A percentile compares a stretch with the other conserved stretches of the same genome.
phyloP scores from a whole-genome alignment of 2,329 filamentous ascomycete genomes.

The Claviceps pusilla region DNA sequence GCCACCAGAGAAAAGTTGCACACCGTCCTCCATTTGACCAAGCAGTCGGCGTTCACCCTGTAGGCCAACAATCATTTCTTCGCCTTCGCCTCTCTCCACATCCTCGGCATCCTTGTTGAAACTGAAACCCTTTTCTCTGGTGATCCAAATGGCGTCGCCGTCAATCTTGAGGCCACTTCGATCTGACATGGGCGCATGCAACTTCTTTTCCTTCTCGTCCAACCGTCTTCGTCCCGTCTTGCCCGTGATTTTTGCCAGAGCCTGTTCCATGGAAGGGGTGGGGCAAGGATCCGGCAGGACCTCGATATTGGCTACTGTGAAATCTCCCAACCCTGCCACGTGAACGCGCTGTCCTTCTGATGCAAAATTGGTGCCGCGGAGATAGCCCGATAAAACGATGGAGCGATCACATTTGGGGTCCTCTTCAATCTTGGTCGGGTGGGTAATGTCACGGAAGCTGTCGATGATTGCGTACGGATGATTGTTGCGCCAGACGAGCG shows the following conservation, averaged over 20 bases:
- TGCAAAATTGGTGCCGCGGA: constrained; percentile 87
- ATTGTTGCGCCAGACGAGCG: constrained; percentile 90
- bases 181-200: constrained; percentile 97
- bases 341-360: constrained; percentile 76
- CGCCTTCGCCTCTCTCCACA: constrained; percentile 74
- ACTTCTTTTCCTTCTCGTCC: constrained; percentile 90
- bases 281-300: constrained; percentile 86
- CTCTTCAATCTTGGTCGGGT: constrained; percentile 79
- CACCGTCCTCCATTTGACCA: constrained; percentile 65
- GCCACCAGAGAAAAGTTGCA: constrained; percentile 74
- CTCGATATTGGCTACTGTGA: constrained; percentile 71
- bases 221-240: constrained; percentile 67
- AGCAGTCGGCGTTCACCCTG: constrained; percentile 71
- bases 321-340: constrained; percentile 81
- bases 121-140: constrained; percentile 53
- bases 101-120: constrained; percentile 56
- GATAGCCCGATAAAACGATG: constrained; percentile 80
- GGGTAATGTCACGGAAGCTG: constrained; percentile 87
- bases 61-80: constrained; percentile 82
- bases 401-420: constrained; percentile 82
- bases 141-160: constrained; percentile 89
- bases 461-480: constrained; percentile 91
- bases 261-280: constrained; percentile 80
- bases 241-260: constrained; percentile 66
- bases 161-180: constrained; percentile 92